phyloP scores from a whole-genome alignment of 139 green algal genomes.

The Closterium sp. region DNA sequence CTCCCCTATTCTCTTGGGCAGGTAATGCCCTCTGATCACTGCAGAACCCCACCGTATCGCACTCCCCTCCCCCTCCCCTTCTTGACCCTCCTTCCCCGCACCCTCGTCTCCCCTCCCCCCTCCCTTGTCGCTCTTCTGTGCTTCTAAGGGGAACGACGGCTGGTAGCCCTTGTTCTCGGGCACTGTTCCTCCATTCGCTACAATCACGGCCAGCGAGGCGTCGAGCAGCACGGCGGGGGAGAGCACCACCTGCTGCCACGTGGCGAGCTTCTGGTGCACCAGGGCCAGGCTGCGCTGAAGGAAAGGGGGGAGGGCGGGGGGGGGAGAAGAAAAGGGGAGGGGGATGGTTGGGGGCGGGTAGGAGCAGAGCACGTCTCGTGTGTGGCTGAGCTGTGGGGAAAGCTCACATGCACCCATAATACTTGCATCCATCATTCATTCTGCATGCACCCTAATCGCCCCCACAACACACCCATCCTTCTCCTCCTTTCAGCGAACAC shows the following conservation, averaged over 20 bases:
- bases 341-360: not conserved
- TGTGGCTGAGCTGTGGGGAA: not conserved
- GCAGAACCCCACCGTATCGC: not conserved
- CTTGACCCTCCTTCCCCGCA: not conserved
- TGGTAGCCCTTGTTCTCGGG: not conserved
- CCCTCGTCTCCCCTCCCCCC: not conserved
- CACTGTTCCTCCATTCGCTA: not conserved
- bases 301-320: not conserved
- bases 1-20: not conserved
- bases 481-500: not conserved
- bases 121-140: not conserved
- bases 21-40: not conserved
- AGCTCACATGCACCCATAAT: too few relatives aligned
- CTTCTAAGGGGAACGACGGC: not conserved
- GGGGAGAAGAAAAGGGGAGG: not conserved
- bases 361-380: not conserved
- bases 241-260: not conserved
- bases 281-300: slow-evolving; percentile 4
- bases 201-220: not conserved
- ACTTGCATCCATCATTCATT: too few relatives aligned
- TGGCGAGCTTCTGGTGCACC: slow-evolving; percentile 13
- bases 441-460: too few relatives aligned
- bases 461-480: not conserved
- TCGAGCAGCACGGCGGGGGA: not conserved
- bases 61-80: not conserved